phyloP scores from a whole-genome alignment of 2,329 filamentous ascomycete species.

The Lachnellula subtilissima region DNA sequence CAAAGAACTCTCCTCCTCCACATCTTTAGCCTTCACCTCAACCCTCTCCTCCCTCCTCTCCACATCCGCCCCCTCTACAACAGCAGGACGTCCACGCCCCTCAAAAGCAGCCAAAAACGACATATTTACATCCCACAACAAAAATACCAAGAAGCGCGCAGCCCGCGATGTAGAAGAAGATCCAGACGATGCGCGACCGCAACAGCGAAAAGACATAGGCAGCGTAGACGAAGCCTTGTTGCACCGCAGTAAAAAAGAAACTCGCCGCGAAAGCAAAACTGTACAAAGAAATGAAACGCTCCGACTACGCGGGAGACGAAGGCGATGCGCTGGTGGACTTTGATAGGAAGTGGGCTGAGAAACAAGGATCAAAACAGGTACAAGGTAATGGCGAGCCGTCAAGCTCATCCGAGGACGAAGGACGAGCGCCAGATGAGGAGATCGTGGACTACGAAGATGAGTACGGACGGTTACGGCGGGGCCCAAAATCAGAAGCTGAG shows the following conservation, averaged over 20 bases:
- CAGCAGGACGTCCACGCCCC: slow-evolving; percentile 48
- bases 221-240: slow-evolving; percentile 51
- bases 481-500: slow-evolving; percentile 64
- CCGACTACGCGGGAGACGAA: slow-evolving; percentile 66
- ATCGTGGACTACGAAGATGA: slow-evolving; percentile 88
- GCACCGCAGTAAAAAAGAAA: slow-evolving; percentile 63
- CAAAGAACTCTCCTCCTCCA: slow-evolving; percentile 65
- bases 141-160: slow-evolving; percentile 57
- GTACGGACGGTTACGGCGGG: slow-evolving; percentile 75
- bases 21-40: slow-evolving; percentile 79
- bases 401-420: slow-evolving; percentile 61
- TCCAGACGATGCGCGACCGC: slow-evolving; percentile 44
- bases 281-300: slow-evolving; percentile 86
- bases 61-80: slow-evolving; percentile 36
- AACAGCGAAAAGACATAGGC: slow-evolving; percentile 49
- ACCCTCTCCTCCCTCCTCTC: slow-evolving; percentile 80
- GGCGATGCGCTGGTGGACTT: slow-evolving; percentile 79
- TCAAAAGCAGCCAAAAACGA: slow-evolving; percentile 54
- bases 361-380: slow-evolving; percentile 48
- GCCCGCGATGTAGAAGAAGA: slow-evolving; percentile 50
- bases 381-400: slow-evolving; percentile 22
- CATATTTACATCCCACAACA: slow-evolving; percentile 65
- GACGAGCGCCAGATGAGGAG: slow-evolving; percentile 43
- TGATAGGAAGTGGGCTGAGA: slow-evolving; percentile 80
- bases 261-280: slow-evolving; percentile 88